phyloP scores from a whole-genome alignment of 306 rosid genomes.

The Trifolium dubium region DNA sequence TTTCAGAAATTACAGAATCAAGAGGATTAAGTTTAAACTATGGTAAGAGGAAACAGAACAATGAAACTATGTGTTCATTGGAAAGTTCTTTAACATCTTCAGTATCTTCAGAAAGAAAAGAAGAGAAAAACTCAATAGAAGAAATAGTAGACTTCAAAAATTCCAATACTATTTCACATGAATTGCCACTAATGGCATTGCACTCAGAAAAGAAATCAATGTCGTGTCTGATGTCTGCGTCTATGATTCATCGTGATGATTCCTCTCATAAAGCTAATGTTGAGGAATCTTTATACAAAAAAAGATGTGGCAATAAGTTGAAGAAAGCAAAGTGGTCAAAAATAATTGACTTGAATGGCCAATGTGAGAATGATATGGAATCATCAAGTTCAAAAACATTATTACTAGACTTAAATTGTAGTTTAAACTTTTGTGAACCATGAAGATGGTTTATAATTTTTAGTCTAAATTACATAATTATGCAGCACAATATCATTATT shows the following conservation, averaged over 20 bases:
- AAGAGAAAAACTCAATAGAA: constrained; percentile 51
- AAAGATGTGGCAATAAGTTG: constrained; percentile 52
- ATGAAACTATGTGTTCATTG: constrained; percentile 68
- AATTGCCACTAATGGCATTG: constrained; percentile 52
- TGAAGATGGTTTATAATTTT: constrained; percentile 42
- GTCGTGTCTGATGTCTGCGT: neutral
- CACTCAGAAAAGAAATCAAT: constrained; percentile 44
- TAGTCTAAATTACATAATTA: constrained; percentile 28
- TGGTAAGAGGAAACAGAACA: constrained; percentile 54
- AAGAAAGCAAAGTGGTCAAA: constrained; percentile 47
- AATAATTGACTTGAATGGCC: constrained; percentile 69
- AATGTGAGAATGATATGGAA: constrained; percentile 65
- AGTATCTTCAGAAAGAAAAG: constrained; percentile 66
- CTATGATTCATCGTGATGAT: neutral
- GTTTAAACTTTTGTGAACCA: constrained; percentile 45
- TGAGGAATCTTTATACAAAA: constrained; percentile 58
- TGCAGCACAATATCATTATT: constrained; percentile 42
- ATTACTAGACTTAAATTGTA: constrained; percentile 65
- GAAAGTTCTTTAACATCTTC: constrained; percentile 92
- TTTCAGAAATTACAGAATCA: constrained; percentile 78
- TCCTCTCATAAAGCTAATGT: constrained; percentile 40
- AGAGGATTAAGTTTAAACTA: constrained; percentile 46
- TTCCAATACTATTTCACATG: constrained; percentile 44
- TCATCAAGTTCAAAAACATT: constrained; percentile 50
- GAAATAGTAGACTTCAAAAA: constrained; percentile 41